Evolutionary conservation across 306 rosid species (phyloP).

Genomic region (Prosopis cineraria): DNA sequence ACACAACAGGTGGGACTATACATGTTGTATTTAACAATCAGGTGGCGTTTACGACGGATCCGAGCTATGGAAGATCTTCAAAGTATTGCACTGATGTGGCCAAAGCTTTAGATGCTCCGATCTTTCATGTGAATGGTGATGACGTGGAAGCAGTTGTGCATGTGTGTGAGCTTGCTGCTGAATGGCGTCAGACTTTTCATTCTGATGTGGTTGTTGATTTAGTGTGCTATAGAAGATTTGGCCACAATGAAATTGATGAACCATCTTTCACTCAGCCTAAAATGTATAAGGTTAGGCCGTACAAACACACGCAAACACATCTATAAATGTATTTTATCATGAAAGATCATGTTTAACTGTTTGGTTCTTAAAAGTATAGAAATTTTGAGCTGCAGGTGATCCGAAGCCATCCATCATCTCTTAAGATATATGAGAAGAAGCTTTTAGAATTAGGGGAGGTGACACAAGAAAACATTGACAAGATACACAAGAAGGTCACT

Average conservation of each 20-base stretch:
- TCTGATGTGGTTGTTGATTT: constrained; percentile 94
- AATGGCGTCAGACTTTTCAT: constrained; percentile 94
- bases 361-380: too few species aligned
- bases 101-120: constrained; percentile 87
- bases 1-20: constrained; percentile 92
- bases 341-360: too few species aligned
- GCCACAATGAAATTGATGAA: constrained; percentile 96
- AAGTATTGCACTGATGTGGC: constrained; percentile 93
- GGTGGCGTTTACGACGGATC: constrained; percentile 96
- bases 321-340: too few species aligned
- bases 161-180: constrained; percentile 85
- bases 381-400: constrained; percentile 61
- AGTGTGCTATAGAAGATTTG: constrained; percentile 91
- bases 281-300: constrained; percentile 81
- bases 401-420: constrained; percentile 78
- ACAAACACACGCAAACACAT: background rate
- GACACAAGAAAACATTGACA: constrained; percentile 63
- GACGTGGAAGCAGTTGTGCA: constrained; percentile 87
- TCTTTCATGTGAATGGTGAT: constrained; percentile 83
- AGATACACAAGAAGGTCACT: constrained; percentile 67
- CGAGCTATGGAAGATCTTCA: constrained; percentile 80
- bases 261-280: constrained; percentile 97
- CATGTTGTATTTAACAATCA: constrained; percentile 91
- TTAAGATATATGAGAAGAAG: constrained; percentile 78
- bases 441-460: constrained; percentile 78